phyloP scores from a whole-genome alignment of 176 grass and related monocot species.

The Raddia distichophylla region DNA sequence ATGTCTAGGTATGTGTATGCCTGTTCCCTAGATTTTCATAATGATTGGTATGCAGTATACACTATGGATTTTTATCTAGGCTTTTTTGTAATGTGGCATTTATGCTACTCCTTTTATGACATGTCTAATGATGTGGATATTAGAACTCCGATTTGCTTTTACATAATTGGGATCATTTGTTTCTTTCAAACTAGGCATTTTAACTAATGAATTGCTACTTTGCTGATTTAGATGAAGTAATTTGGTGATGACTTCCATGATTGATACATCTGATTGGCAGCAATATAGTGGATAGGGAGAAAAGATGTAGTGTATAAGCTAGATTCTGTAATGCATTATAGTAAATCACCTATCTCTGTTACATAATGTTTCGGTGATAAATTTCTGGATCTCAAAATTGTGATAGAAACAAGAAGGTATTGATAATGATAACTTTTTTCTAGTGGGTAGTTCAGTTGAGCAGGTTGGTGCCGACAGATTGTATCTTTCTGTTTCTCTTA shows the following conservation, averaged over 20 bases:
- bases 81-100: not conserved
- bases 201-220: not conserved
- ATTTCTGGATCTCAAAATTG: not conserved
- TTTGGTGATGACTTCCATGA: constrained; percentile 18
- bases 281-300: not conserved
- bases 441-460: not conserved
- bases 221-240: constrained; percentile 9
- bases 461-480: not conserved
- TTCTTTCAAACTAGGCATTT: not conserved
- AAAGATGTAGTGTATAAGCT: not conserved
- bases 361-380: not conserved
- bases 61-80: not conserved
- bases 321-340: constrained; percentile 3
- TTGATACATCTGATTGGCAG: constrained; percentile 19
- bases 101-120: not conserved
- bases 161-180: not conserved
- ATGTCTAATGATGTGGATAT: constrained; percentile 5
- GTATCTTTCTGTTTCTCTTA: not conserved
- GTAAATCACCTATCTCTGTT: constrained; percentile 1
- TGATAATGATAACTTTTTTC: not conserved
- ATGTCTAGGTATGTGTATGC: not conserved
- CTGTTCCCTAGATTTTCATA: not conserved
- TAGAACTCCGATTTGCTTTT: not conserved
- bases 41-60: not conserved
- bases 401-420: not conserved